Conservation (phyloP, 805 yeast species). For the Kodamaea jinghongensis region DNA sequence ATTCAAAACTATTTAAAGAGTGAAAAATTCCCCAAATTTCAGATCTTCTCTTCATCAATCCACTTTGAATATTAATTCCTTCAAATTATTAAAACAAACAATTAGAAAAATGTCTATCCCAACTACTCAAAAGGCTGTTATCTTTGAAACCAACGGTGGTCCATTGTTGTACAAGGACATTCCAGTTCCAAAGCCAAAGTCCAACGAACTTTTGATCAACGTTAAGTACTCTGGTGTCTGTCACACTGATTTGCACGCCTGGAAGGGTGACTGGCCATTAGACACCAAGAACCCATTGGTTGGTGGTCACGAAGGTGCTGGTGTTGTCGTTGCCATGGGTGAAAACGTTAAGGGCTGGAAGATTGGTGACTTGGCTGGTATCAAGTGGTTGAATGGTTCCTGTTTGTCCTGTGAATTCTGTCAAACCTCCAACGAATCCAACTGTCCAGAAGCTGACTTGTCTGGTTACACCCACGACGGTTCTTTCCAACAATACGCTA, state of each 20-base stretch:
- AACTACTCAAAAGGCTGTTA: constrained; percentile 41
- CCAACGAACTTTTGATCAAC: constrained; percentile 41
- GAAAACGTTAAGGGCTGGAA: constrained; percentile 42
- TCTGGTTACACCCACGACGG: constrained; percentile 75
- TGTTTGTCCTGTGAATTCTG: constrained; percentile 44
- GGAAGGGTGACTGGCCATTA: constrained; percentile 49
- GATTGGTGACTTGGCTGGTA: constrained; percentile 43
- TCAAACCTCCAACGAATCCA: constrained; percentile 43
- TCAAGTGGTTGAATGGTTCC: constrained; percentile 48
- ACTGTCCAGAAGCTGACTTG: constrained; percentile 64
- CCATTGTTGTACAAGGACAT: constrained; percentile 38
- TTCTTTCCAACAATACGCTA: constrained; percentile 65
- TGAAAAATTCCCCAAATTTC: neutral
- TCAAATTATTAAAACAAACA: neutral
- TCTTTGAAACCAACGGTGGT: constrained; percentile 43
- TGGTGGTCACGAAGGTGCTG: constrained; percentile 51
- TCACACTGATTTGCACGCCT: constrained; percentile 47
- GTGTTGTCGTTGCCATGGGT: constrained; percentile 44
- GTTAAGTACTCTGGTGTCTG: constrained; percentile 47
- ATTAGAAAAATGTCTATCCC: constrained; percentile 28
- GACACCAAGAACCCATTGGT: constrained; percentile 45
- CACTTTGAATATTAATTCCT: neutral
- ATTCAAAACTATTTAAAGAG: neutral
- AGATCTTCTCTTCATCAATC: neutral
- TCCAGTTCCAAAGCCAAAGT: constrained; percentile 32